phyloP scores from a whole-genome alignment of 495 filamentous ascomycete genomes.

The Hyaloscypha hepaticicola region DNA sequence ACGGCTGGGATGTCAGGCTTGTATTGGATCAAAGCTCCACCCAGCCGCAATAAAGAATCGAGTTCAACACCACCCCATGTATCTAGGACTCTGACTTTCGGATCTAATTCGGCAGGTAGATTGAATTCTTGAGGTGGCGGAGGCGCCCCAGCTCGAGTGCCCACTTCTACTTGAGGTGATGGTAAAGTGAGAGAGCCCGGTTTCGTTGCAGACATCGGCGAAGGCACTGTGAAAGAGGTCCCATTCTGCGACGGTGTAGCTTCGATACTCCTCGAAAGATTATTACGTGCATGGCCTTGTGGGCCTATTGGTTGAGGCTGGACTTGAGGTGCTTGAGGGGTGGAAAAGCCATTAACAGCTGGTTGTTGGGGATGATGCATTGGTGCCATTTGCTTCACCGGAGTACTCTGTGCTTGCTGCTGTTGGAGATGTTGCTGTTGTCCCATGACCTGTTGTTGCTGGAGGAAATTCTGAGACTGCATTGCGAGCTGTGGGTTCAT shows the following conservation, averaged over 20 bases:
- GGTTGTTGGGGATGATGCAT: conserved; percentile 46
- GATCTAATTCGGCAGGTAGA: conserved; percentile 50
- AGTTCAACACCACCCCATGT: conserved; percentile 66
- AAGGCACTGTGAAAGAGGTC: conserved; percentile 26
- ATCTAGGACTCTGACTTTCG: conserved; percentile 58
- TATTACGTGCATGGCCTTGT: conserved; percentile 29
- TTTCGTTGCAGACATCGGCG: conserved; percentile 27
- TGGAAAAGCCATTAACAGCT: conserved; percentile 49
- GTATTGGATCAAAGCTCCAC: conserved; percentile 58
- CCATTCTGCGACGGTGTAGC: conserved; percentile 31
- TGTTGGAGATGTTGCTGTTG: conserved; percentile 35
- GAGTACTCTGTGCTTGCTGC: conserved; percentile 39
- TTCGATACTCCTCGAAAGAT: conserved; percentile 27
- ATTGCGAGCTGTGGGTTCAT: conserved; percentile 47
- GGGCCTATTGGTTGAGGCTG: conserved; percentile 33
- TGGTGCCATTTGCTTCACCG: conserved; percentile 49
- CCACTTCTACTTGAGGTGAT: conserved; percentile 25
- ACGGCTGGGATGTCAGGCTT: conserved; percentile 72
- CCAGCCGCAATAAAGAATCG: conserved; percentile 57
- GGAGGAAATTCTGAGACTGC: conserved; percentile 38
- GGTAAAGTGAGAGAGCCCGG: conserved; percentile 19
- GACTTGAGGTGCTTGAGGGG: conserved; percentile 40
- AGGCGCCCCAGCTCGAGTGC: neutral
- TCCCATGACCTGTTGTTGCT: conserved; percentile 47
- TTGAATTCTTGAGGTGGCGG: conserved; percentile 29